Evolutionary conservation across 352 stramenopile species (phyloP).

Genomic region (Pilasporangium apinafurcum): DNA sequence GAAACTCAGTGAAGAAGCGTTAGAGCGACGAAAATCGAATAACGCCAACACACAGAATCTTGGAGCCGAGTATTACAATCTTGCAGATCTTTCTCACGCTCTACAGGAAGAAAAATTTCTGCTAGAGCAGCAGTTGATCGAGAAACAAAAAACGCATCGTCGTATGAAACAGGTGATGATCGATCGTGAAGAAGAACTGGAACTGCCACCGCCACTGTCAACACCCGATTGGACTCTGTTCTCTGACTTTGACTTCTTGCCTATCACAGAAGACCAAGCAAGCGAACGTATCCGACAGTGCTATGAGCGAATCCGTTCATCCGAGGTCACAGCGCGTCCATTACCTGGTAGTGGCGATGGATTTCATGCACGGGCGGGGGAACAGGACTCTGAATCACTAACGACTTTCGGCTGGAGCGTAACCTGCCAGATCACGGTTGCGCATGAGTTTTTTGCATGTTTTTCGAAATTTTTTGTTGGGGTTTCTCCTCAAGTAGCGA

Average conservation of each 20-base stretch:
- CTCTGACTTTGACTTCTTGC: constrained; percentile 36
- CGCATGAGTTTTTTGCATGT: constrained; percentile 40
- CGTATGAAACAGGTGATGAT: constrained; percentile 17
- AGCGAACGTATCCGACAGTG: constrained; percentile 48
- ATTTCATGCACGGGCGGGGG: neutral
- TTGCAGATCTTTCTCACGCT: constrained; percentile 46
- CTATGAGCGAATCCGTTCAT: constrained; percentile 45
- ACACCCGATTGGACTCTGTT: constrained; percentile 19
- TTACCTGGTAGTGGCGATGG: constrained; percentile 20
- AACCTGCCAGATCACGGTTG: constrained; percentile 26
- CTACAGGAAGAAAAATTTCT: constrained; percentile 67
- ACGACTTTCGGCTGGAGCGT: constrained; percentile 53
- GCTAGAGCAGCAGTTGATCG: constrained; percentile 21
- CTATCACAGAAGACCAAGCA: constrained; percentile 46
- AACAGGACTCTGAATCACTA: too few species aligned
- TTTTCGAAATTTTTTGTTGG: constrained; percentile 42
- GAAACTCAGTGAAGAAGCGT: constrained; percentile 26
- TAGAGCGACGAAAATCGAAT: constrained; percentile 11
- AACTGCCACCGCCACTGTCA: constrained; percentile 25
- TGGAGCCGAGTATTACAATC: constrained; percentile 41
- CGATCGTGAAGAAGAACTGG: constrained; percentile 36
- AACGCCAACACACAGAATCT: constrained; percentile 3
- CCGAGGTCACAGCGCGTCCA: constrained; percentile 40
- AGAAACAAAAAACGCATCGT: constrained; percentile 13
- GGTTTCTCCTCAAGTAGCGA: constrained; percentile 31